Conservation (phyloP, 1,139 yeast species). For the Suhomyces atakaporum region DNA sequence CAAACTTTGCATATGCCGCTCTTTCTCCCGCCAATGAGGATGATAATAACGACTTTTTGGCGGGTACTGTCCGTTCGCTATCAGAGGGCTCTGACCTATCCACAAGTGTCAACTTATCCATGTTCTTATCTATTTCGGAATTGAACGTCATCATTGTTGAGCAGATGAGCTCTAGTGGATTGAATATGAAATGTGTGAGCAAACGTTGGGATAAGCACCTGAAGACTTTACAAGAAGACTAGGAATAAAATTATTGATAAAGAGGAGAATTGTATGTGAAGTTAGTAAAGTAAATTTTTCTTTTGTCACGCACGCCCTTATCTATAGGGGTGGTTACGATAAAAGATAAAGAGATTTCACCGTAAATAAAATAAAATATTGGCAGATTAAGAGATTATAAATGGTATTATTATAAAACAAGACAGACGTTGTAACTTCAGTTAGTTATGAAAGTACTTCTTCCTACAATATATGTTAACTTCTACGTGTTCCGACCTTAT, state of each 20-base stretch:
- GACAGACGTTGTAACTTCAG: no score
- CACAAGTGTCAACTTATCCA: constrained; percentile 11
- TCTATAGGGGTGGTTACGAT: constrained; percentile 6
- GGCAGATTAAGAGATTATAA: no score
- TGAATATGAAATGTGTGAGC: neutral
- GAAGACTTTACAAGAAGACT: neutral
- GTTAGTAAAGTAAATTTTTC: constrained; percentile 10
- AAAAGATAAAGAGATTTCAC: neutral
- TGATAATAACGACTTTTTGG: constrained; percentile 29
- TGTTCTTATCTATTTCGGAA: constrained; percentile 10
- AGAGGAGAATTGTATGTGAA: no score
- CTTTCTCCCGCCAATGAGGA: constrained; percentile 28
- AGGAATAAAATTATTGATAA: no score
- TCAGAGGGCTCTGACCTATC: constrained; percentile 5
- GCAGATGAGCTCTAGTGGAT: neutral
- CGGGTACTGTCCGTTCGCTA: constrained; percentile 6
- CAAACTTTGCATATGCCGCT: neutral
- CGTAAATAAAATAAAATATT: constrained; percentile 1
- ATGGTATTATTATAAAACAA: no score
- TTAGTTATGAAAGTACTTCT: no score
- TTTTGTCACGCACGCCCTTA: constrained; percentile 10
- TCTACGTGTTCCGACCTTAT: no score
- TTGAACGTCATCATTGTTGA: constrained; percentile 12
- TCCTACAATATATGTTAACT: no score
- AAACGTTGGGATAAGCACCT: neutral